Percentiles rank a stretch among this genome's conserved stretches.
These are phyloP conservation scores for Sindora glabra DNA, from an alignment of 306 rosid species.

Conservation along the genomic window DNA sequence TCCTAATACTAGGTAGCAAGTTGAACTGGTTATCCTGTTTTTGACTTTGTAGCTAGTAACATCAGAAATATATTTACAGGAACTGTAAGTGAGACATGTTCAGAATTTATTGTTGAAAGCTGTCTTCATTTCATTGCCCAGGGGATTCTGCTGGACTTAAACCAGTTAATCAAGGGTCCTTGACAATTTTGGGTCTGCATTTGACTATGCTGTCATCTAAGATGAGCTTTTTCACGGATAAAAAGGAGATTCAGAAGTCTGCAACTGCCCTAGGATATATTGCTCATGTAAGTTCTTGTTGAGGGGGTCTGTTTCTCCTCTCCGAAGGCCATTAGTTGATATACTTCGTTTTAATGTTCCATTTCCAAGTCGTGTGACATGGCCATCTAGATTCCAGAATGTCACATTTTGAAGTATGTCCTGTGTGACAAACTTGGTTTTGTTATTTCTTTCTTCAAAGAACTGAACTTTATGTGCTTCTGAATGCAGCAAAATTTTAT, in stretches of 20 bases:
- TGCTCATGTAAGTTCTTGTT: conserved; percentile 65
- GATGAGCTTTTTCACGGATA: conserved; percentile 82
- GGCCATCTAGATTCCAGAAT: not conserved
- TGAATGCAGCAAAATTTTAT: not conserved
- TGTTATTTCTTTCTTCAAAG: conserved; percentile 5
- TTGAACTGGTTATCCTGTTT: not conserved
- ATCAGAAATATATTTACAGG: conserved; percentile 5
- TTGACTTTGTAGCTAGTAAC: not conserved
- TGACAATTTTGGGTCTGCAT: conserved; percentile 83
- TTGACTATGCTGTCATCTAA: conserved; percentile 75
- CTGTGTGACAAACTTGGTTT: conserved; percentile 6
- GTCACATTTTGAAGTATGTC: not conserved
- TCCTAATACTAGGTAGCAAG: not conserved
- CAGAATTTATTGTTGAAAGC: conserved; percentile 8
- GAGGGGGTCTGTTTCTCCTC: not conserved
- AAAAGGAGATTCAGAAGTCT: conserved; percentile 84
- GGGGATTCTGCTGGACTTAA: conserved; percentile 59
- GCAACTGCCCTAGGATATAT: conserved; percentile 91
- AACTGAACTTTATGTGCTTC: conserved; percentile 1
- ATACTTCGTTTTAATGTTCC: not conserved
- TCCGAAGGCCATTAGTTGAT: not conserved
- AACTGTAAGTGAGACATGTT: not conserved
- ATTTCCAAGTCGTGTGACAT: not conserved
- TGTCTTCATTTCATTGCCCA: conserved; percentile 23
- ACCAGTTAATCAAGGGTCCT: conserved; percentile 60